Base-by-base conservation (phyloP, 2,329 filamentous ascomycete genomes). In the Periconia sp. region DNA sequence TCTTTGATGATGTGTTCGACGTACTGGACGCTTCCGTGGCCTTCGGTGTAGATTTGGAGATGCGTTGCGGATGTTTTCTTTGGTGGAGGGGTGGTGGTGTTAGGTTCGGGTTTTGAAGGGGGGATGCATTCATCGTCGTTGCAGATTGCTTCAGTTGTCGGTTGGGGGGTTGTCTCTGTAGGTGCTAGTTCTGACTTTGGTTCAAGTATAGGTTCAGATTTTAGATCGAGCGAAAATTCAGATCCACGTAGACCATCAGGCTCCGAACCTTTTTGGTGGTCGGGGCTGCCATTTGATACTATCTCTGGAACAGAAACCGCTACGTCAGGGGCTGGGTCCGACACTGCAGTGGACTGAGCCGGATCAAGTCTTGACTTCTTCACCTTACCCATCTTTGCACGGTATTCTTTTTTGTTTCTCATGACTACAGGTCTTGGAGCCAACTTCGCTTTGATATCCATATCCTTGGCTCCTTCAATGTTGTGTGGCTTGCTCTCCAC, bases 401-500 rank as follows among this genome's bases (percentile, higher is more conserved):
- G 79, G 74, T 83, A 92, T 46, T 89, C 76, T 74, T 96, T 96
- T 79, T 94, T 94, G 70, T 96, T 95, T 48, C 89, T 82, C 80
- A 88, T 85, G 3, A 91, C 81, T 54, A 87, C 83, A 58, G 87
- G 84, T 70, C 88, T 90, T 62, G 89, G 83, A 0, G 87, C 86
- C 51, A 97, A 71, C 45, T 88, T 90, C 0, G 92, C 92, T 55
- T 86, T 77, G n/a, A 94, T 79, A 75, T 99, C 94, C 69, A 95
- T 90, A 15, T 83, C 84, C 71, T 86, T 90, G 5, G 94, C 93
- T 9, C 91, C 91, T 19, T 84, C 84, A 56, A 97, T 95, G 66
- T 97, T 97, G 63, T 89, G 85, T 65, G 90, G 87, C 58, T 87
- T 86, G 54, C 91, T 90, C 74, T 99, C 94, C 33, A 99, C 91